A percentile compares a stretch with the other conserved stretches of the same genome.
Evolutionary conservation across 768 basidiomycete genomes (phyloP).

Genomic region (Tulasnella sp.): DNA sequence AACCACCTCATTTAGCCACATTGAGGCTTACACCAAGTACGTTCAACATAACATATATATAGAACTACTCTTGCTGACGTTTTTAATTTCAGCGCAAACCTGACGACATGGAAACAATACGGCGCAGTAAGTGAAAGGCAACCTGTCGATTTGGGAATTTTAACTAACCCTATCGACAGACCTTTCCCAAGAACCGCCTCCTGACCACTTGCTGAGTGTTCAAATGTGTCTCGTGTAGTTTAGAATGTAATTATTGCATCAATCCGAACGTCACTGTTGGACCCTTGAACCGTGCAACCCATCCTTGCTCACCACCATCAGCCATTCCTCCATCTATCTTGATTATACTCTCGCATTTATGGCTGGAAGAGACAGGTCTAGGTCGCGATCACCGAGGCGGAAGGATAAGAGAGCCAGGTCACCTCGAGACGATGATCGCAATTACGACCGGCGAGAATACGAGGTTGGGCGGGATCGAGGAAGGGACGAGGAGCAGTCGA

Average conservation of each 20-base stretch:
- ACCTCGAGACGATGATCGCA: constrained; percentile 3
- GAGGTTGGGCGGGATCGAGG: neutral
- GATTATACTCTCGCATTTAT: too few species aligned
- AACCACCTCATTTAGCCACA: neutral
- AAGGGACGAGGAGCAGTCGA: neutral
- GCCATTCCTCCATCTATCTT: too few species aligned
- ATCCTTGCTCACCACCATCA: too few species aligned
- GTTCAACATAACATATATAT: neutral
- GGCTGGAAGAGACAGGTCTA: constrained; percentile 4
- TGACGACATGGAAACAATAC: constrained; percentile 16
- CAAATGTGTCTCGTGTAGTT: constrained; percentile 1
- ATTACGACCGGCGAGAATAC: neutral
- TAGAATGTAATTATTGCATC: too few species aligned
- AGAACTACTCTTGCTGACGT: constrained; percentile 48
- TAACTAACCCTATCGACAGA: constrained; percentile 48
- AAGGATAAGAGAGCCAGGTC: neutral
- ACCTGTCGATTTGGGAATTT: neutral
- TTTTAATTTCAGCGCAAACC: constrained; percentile 45
- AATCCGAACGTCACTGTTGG: too few species aligned
- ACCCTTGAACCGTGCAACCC: too few species aligned
- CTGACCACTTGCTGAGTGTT: constrained; percentile 29
- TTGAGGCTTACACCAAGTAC: constrained; percentile 9
- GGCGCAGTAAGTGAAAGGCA: neutral
- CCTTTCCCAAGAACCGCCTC: constrained; percentile 58
- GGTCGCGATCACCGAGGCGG: neutral